Conservation (phyloP, 73 alveolate species). For the Diophrys appendiculata region DNA sequence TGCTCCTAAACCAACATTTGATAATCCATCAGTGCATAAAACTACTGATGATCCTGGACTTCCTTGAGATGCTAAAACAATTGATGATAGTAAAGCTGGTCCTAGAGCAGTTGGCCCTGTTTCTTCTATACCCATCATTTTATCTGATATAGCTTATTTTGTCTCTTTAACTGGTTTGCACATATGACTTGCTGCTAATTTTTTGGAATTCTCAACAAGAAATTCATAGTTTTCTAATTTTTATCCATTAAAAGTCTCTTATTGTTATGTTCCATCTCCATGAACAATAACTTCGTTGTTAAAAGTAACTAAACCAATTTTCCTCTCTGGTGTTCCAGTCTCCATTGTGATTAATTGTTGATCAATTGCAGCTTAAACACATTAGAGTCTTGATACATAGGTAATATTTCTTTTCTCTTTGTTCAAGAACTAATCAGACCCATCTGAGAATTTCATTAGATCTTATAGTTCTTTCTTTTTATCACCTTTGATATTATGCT, state of each 20-base stretch:
- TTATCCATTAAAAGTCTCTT: conserved; percentile 75
- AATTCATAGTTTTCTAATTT: conserved; percentile 57
- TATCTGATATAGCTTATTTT: no score
- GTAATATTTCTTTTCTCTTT: conserved; percentile 64
- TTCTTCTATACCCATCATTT: no score
- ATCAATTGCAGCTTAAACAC: conserved; percentile 90
- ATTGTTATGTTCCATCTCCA: conserved; percentile 89
- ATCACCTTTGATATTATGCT: conserved; percentile 64
- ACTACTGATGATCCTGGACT: conserved; percentile 88
- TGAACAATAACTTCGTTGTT: conserved; percentile 77
- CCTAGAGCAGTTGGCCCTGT: conserved; percentile 96
- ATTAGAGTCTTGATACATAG: conserved; percentile 86
- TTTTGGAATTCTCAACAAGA: conserved; percentile 58
- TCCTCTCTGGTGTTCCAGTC: conserved; percentile 74
- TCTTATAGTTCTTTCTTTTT: conserved; percentile 22
- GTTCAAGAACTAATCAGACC: conserved; percentile 51
- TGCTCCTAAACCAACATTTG: conserved; percentile 93
- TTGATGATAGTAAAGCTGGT: conserved; percentile 86
- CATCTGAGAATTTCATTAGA: conserved; percentile 63
- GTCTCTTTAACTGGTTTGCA: conserved; percentile 7
- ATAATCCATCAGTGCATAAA: conserved; percentile 96
- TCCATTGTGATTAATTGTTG: conserved; percentile 66
- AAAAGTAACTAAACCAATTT: conserved; percentile 92
- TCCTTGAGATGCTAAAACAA: conserved; percentile 77
- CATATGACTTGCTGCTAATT: conserved; percentile 65